Conservation (phyloP, 1,139 yeast species). For the Sugiyamaella sp. region DNA sequence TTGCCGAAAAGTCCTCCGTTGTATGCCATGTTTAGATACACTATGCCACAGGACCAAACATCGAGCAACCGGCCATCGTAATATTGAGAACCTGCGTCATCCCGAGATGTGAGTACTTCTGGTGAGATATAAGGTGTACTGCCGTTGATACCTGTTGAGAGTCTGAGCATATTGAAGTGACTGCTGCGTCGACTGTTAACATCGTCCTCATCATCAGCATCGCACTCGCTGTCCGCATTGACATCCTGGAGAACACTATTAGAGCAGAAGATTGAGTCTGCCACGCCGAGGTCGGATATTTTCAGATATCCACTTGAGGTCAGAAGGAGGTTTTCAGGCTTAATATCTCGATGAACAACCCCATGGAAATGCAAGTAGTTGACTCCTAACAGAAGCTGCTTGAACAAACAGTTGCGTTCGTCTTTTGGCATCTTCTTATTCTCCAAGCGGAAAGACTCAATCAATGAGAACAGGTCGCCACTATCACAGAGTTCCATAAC, state of each 20-base stretch:
- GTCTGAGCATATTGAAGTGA: conserved; percentile 4
- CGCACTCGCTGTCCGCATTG: conserved; percentile 16
- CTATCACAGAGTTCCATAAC: conserved; percentile 78
- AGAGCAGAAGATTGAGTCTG: conserved; percentile 23
- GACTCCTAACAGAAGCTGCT: conserved; percentile 81
- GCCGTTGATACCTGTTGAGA: conserved; percentile 48
- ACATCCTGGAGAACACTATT: conserved; percentile 10
- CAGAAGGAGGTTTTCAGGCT: conserved; percentile 76
- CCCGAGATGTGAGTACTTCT: conserved; percentile 56
- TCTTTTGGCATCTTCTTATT: conserved; percentile 31
- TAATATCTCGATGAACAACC: conserved; percentile 87
- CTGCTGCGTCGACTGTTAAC: background rate
- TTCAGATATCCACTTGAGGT: conserved; percentile 13
- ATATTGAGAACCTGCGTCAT: conserved; percentile 32
- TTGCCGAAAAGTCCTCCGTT: conserved; percentile 41
- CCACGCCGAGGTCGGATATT: conserved; percentile 30
- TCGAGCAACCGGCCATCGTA: conserved; percentile 85
- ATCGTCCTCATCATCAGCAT: conserved; percentile 15
- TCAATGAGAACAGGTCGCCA: conserved; percentile 68
- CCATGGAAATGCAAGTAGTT: conserved; percentile 59
- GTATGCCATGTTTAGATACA: conserved; percentile 79
- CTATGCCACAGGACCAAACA: conserved; percentile 87
- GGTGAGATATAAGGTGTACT: conserved; percentile 90
- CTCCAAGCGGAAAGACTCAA: conserved; percentile 42
- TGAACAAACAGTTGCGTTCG: conserved; percentile 51